These are phyloP conservation scores for Chaetomium cochliodes DNA, from an alignment of 495 filamentous ascomycete genomes.

Conservation along the genomic window DNA sequence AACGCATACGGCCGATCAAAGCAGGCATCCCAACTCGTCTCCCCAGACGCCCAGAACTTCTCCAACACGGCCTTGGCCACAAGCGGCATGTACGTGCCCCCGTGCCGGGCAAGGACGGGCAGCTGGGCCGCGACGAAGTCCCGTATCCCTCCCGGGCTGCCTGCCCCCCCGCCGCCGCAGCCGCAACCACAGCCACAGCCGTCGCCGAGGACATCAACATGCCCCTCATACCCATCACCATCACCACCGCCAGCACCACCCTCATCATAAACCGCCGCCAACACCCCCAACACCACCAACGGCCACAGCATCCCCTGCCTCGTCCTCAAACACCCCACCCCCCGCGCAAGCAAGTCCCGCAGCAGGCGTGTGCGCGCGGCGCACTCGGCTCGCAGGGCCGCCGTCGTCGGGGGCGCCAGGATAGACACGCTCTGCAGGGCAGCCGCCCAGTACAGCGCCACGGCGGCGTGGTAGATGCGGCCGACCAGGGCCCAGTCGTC, in stretches of 20 bases:
- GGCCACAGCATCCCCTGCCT: conserved; percentile 1
- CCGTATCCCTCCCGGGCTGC: not conserved
- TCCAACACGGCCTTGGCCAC: conserved; percentile 11
- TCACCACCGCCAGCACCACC: too few species aligned
- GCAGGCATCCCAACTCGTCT: conserved; percentile 10
- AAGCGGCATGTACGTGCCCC: not conserved
- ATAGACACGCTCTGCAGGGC: conserved; percentile 34
- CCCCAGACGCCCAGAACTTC: conserved; percentile 5
- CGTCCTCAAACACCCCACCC: not conserved
- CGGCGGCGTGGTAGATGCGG: conserved; percentile 30
- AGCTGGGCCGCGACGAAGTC: not conserved
- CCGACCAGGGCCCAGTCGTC: conserved; percentile 35
- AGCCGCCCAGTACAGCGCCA: conserved; percentile 36
- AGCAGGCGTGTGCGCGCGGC: conserved; percentile 3
- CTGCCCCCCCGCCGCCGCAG: too few species aligned
- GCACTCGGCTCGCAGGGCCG: conserved; percentile 16
- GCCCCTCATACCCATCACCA: too few species aligned
- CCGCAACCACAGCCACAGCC: too few species aligned
- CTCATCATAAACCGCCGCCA: not conserved
- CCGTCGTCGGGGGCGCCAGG: conserved; percentile 26
- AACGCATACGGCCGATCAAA: conserved; percentile 9
- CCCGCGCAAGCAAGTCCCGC: not conserved
- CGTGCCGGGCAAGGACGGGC: not conserved
- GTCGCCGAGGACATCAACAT: too few species aligned
- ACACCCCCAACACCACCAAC: conserved; percentile 10